These are phyloP conservation scores for Solanum raphanifolium DNA, from an alignment of 257 asterid genomes.

Conservation along the genomic window DNA sequence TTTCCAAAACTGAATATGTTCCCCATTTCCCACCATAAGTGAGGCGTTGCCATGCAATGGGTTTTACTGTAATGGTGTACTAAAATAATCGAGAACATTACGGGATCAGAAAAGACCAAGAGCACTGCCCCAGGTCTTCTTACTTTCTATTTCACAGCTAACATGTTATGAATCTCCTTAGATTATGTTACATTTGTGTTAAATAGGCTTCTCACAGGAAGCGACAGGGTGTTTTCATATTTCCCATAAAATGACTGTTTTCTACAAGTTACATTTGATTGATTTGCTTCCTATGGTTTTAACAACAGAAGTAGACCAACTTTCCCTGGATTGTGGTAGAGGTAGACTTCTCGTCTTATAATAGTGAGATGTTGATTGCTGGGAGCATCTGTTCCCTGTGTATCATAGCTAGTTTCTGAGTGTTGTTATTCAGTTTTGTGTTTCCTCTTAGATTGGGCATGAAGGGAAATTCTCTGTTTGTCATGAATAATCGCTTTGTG, in stretches of 20 bases:
- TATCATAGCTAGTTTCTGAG: neutral
- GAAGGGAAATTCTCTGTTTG: constrained; percentile 3
- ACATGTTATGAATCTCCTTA: neutral
- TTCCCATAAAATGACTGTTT: neutral
- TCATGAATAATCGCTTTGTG: constrained; percentile 11
- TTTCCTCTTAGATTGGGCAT: neutral
- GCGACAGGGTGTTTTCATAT: neutral
- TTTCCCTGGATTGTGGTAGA: neutral
- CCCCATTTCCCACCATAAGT: neutral
- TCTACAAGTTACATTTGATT: neutral
- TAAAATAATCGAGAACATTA: neutral
- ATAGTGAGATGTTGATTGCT: neutral
- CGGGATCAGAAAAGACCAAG: neutral
- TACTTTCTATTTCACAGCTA: neutral
- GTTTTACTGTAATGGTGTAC: neutral
- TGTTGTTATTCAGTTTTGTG: neutral
- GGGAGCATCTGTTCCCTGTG: neutral
- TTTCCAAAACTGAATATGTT: neutral
- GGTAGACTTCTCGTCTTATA: neutral
- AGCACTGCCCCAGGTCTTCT: neutral
- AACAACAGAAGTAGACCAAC: neutral
- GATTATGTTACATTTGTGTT: neutral
- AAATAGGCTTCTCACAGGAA: neutral
- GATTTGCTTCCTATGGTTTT: neutral
- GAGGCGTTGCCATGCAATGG: neutral